Evolutionary conservation across 2,329 filamentous ascomycete genomes (phyloP).

Genomic region (Iodosphaeria phyllophila): DNA sequence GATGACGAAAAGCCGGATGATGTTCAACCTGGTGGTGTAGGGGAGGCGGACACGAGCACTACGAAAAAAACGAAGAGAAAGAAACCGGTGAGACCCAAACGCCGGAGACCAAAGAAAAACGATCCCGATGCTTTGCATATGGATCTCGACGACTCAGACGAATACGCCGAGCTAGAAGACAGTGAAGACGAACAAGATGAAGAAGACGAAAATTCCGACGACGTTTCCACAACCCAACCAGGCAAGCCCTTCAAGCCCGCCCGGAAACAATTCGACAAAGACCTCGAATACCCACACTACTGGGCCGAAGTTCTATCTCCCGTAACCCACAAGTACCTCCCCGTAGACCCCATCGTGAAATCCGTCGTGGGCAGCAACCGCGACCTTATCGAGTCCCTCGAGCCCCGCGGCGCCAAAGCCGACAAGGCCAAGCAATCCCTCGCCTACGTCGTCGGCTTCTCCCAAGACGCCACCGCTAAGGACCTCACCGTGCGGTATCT

Average conservation of each 20-base stretch:
- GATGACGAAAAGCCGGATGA: constrained; percentile 30
- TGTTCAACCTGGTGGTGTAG: too few relatives aligned
- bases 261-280: constrained; percentile 44
- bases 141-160: constrained; percentile 24
- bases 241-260: constrained; percentile 18
- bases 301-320: constrained; percentile 86
- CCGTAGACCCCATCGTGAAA: constrained; percentile 60
- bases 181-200: constrained; percentile 41
- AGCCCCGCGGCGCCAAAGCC: constrained; percentile 66
- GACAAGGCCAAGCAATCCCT: constrained; percentile 80
- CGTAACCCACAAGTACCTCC: constrained; percentile 57
- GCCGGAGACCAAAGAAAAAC: constrained; percentile 7
- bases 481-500: constrained; percentile 89
- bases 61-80: constrained; percentile 8
- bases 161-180: constrained; percentile 26
- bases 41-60: constrained; percentile 4
- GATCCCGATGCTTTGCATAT: constrained; percentile 10
- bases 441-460: constrained; percentile 73
- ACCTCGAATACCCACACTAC: constrained; percentile 72
- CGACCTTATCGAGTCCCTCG: constrained; percentile 56
- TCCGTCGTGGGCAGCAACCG: constrained; percentile 50
- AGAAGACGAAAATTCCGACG: too few relatives aligned
- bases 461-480: constrained; percentile 72
- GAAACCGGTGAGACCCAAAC: constrained; percentile 7
- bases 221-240: constrained; percentile 29